phyloP scores from a whole-genome alignment of 164 flowering plant species.

The Vitis cinerea region DNA sequence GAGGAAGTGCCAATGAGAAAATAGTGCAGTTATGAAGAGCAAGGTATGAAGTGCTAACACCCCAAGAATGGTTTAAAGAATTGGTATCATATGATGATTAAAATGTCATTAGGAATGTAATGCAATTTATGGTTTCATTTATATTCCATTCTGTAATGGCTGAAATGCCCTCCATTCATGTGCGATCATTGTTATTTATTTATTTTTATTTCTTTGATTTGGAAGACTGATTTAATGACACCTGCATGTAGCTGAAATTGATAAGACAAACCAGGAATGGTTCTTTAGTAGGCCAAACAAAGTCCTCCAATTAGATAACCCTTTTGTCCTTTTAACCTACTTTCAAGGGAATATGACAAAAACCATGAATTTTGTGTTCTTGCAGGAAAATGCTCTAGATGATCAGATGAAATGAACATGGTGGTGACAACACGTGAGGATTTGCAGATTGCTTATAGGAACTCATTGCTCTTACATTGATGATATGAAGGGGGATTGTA shows the following conservation, averaged over 20 bases:
- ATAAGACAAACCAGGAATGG: too few relatives aligned
- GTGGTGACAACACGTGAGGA: not conserved
- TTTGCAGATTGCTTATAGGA: not conserved
- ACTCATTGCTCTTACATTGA: not conserved
- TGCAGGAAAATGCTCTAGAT: conserved; percentile 6
- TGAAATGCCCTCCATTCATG: not conserved
- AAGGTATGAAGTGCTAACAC: too few relatives aligned
- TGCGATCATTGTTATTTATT: too few relatives aligned
- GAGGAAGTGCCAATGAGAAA: too few relatives aligned
- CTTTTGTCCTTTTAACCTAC: not conserved
- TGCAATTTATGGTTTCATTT: too few relatives aligned
- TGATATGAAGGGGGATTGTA: not conserved
- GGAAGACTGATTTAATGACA: too few relatives aligned
- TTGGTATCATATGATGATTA: too few relatives aligned
- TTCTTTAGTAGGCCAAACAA: not conserved
- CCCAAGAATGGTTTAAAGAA: too few relatives aligned
- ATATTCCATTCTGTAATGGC: not conserved
- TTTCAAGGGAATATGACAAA: not conserved
- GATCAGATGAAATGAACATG: not conserved
- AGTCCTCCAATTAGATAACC: not conserved
- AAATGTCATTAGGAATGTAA: too few relatives aligned
- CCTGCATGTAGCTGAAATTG: too few relatives aligned
- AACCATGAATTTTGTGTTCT: not conserved
- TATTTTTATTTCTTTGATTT: too few relatives aligned
- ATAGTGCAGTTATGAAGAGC: too few relatives aligned